Evolutionary conservation across 2,329 filamentous ascomycete species (phyloP).

Genomic region (Curvularia eragrostidis): DNA sequence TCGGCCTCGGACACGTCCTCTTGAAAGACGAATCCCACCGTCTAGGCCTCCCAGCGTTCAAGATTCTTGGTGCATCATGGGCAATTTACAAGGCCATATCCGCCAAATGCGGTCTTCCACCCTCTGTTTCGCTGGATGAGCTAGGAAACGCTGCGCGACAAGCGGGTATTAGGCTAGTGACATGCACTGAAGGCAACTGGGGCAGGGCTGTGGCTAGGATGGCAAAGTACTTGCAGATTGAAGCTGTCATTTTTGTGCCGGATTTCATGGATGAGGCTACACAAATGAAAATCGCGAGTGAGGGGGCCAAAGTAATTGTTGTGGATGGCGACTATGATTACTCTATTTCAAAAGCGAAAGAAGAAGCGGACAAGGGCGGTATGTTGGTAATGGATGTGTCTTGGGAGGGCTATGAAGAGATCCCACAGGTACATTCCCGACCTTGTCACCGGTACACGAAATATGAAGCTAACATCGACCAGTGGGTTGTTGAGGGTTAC

Average conservation of each 20-base stretch:
- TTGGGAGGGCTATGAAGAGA: conserved; percentile 69
- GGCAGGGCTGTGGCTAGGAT: conserved; percentile 75
- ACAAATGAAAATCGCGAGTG: conserved; percentile 61
- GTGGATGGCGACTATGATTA: conserved; percentile 69
- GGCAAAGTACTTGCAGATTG: conserved; percentile 64
- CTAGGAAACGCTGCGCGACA: conserved; percentile 46
- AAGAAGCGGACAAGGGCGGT: conserved; percentile 51
- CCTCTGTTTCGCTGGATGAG: conserved; percentile 54
- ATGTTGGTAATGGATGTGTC: conserved; percentile 73
- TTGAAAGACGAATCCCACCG: conserved; percentile 75
- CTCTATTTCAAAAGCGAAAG: conserved; percentile 60
- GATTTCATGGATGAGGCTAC: conserved; percentile 62
- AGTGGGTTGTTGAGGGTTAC: conserved; percentile 82
- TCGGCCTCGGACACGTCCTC: conserved; percentile 62
- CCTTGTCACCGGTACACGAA: background rate
- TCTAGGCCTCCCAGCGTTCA: conserved; percentile 76
- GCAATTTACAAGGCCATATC: conserved; percentile 67
- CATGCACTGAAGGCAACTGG: conserved; percentile 79
- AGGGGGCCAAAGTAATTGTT: conserved; percentile 67
- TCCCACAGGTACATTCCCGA: conserved; percentile 61
- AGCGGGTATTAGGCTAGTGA: conserved; percentile 58
- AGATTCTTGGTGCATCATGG: conserved; percentile 82
- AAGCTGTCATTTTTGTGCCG: conserved; percentile 69
- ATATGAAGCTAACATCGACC: conserved; percentile 11
- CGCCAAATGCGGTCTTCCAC: conserved; percentile 53